phyloP scores from a whole-genome alignment of 2,329 filamentous ascomycete species.

The Exophiala alcalophila region DNA sequence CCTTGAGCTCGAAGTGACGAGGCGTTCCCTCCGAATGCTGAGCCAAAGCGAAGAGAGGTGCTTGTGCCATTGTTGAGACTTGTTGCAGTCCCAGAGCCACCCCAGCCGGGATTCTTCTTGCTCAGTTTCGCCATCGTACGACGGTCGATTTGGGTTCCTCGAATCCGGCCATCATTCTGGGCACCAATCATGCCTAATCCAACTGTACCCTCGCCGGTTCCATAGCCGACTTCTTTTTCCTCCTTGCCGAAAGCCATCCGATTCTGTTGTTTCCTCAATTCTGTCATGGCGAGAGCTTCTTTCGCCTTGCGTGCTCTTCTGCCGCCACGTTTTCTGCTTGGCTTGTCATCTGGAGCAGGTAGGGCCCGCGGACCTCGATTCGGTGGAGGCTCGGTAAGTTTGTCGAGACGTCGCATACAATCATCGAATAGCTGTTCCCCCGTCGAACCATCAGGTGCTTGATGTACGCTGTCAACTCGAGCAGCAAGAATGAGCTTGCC shows the following conservation, averaged over 20 bases:
- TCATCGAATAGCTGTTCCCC: constrained; percentile 79
- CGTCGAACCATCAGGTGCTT: constrained; percentile 73
- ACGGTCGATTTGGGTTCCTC: constrained; percentile 84
- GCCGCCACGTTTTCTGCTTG: constrained; percentile 85
- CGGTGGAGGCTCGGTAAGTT: constrained; percentile 84
- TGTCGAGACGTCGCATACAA: constrained; percentile 82
- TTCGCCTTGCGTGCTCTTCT: constrained; percentile 89
- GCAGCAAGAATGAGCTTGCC: constrained; percentile 93
- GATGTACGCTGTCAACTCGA: constrained; percentile 81
- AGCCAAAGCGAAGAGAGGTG: constrained; percentile 77
- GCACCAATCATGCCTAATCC: constrained; percentile 96
- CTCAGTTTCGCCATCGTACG: constrained; percentile 89
- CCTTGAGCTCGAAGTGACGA: constrained; percentile 74
- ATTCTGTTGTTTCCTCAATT: constrained; percentile 93
- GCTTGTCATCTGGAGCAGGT: constrained; percentile 92
- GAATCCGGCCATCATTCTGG: constrained; percentile 81
- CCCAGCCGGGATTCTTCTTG: constrained; percentile 96
- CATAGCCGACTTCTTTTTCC: constrained; percentile 89
- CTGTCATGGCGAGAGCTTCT: constrained; percentile 95
- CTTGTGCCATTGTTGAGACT: constrained; percentile 60
- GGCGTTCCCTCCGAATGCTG: constrained; percentile 54
- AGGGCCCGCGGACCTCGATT: constrained; percentile 85
- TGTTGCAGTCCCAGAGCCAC: constrained; percentile 51
- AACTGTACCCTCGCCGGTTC: constrained; percentile 75
- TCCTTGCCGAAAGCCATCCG: constrained; percentile 94